Evolutionary conservation across 495 filamentous ascomycete genomes (phyloP).

Genomic region (Podospora bellae-mahoneyi): DNA sequence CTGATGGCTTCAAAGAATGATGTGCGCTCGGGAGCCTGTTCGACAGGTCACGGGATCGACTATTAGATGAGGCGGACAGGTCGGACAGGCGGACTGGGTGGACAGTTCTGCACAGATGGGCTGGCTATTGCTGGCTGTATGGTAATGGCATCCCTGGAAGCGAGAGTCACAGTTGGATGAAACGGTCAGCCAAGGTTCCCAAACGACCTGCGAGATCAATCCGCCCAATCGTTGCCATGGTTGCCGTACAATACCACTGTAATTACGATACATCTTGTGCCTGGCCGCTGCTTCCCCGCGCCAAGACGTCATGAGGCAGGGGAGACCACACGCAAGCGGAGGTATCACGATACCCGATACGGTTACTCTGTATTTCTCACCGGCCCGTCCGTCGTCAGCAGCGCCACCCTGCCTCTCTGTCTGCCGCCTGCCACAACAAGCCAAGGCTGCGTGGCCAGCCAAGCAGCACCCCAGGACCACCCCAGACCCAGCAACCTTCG

Average conservation of each 20-base stretch:
- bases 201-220: neutral
- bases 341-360: constrained; percentile 1
- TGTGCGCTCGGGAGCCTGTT: neutral
- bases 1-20: neutral
- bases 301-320: neutral
- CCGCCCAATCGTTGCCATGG: neutral
- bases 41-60: neutral
- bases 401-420: neutral
- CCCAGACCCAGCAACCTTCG: neutral
- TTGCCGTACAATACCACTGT: neutral
- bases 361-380: neutral
- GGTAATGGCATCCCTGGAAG: neutral
- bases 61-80: constrained; percentile 2
- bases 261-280: neutral
- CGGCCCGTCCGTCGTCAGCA: neutral
- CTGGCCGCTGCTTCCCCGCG: neutral
- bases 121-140: neutral
- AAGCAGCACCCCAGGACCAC: neutral
- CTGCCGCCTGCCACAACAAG: neutral
- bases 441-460: constrained; percentile 14
- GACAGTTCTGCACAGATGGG: constrained; percentile 1
- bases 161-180: neutral
- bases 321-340: neutral
- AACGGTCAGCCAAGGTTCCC: neutral
- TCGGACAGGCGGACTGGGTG: neutral